Conservation (phyloP, 805 yeast genomes). For the Ogataea saltuana region DNA sequence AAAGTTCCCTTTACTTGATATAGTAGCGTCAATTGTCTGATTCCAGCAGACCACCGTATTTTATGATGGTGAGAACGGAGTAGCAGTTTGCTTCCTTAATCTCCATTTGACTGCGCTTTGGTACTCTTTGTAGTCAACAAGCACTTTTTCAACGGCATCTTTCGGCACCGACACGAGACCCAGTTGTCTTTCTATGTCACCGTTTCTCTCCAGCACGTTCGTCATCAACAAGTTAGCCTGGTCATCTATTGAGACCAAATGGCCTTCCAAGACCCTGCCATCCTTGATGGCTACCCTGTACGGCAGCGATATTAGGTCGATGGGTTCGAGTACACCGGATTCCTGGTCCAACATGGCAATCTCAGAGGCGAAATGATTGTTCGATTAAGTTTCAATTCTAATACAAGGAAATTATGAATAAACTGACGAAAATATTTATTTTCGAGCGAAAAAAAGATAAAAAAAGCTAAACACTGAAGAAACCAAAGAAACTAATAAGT, state of each 20-base stretch:
- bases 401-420: too few relatives aligned
- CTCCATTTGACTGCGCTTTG: conserved; percentile 18
- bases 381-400: too few relatives aligned
- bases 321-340: conserved; percentile 35
- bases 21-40: too few relatives aligned
- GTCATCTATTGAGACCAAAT: conserved; percentile 45
- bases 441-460: too few relatives aligned
- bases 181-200: conserved; percentile 37
- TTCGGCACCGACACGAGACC: conserved; percentile 59
- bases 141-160: conserved; percentile 36
- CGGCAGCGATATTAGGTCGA: conserved; percentile 37
- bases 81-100: conserved; percentile 5
- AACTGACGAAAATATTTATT: too few relatives aligned
- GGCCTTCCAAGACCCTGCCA: conserved; percentile 39
- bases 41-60: too few relatives aligned
- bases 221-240: conserved; percentile 43
- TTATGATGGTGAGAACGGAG: too few relatives aligned
- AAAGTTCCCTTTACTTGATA: too few relatives aligned
- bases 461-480: too few relatives aligned
- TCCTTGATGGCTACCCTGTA: conserved; percentile 31
- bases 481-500: too few relatives aligned
- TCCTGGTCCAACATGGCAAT: too few relatives aligned
- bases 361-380: too few relatives aligned
- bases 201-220: conserved; percentile 37
- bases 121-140: conserved; percentile 29